These are phyloP conservation scores for Barbarea vulgaris DNA, from an alignment of 345 rosid genomes.

Conservation along the genomic window DNA sequence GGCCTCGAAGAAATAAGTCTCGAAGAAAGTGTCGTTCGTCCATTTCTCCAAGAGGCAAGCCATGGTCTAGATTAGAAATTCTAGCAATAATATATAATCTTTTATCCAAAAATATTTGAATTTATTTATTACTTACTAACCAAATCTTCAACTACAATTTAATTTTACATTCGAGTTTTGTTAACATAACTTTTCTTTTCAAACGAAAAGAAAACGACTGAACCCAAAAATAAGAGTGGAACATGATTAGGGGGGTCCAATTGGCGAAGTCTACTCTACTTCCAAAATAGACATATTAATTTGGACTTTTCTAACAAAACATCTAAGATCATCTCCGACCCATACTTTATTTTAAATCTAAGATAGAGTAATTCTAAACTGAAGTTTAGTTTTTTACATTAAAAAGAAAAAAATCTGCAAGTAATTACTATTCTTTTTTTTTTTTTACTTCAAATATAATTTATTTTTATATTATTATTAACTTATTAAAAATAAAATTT, in stretches of 20 bases:
- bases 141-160: neutral
- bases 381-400: neutral
- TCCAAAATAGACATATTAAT: neutral
- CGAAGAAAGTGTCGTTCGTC: neutral
- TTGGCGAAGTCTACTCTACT: neutral
- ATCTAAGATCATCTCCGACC: neutral
- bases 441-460: too few species aligned
- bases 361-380: neutral
- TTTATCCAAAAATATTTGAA: neutral
- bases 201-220: neutral
- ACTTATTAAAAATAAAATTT: too few species aligned
- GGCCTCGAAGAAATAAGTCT: neutral
- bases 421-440: neutral
- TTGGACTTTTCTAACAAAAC: neutral
- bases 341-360: neutral
- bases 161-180: neutral
- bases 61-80: neutral
- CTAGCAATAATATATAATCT: neutral
- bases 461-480: too few species aligned
- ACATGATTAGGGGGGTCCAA: neutral
- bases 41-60: slow-evolving; percentile 2
- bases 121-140: neutral
- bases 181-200: neutral
- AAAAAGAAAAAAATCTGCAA: too few species aligned
- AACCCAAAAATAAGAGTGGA: neutral